Evolutionary conservation across 768 basidiomycete species (phyloP), one percentile per base, ranked within the genome.

Genomic region (Lactarius sanguifluus): DNA sequence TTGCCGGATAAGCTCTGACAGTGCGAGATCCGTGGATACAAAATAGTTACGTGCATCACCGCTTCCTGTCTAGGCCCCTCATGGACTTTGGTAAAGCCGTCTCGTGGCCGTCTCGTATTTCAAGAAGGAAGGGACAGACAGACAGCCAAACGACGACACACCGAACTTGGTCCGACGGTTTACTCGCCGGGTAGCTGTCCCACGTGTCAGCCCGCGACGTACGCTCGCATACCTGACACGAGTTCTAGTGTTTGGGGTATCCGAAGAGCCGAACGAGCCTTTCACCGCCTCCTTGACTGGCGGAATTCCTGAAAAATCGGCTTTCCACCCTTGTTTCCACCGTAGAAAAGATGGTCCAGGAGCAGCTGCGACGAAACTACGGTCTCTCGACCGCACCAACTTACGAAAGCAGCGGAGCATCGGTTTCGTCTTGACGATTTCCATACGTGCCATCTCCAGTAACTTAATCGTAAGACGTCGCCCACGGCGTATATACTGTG

Each of bases 1-100:
- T 52, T 34, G 50, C 47, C 23, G 47, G 47, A 47, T 50, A 52
- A 7, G 23, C 50, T 52, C 50, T 52, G 50, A 52, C 50, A 25
- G 50, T 2, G 25, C 50, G 13, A 52, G 50, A 52, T 25, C 50
- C 50, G 50, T 52, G 50, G 47, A 25, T n/a, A 47, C 45, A 23
- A 47, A 45, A n/a, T n/a, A 23, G 45, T 52, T 52, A 52, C 50
- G 50, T 52, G 50, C 13, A n/a, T 16, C 3, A 38, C 4, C 50
- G 50, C 23, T 25, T 25, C 23, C 6, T 52, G 50, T 52, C 10
- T 8, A 23, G 25, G 5, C 25, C 23, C 50, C 6, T 25, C n/a
- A 6, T 41, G 40, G 40, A 18, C 40, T 18, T 18, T 41, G n/a
- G 15, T 50, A 50, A n/a, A 50, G n/a, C n/a, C 50, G 50, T 25